Evolutionary conservation across 1,284 basidiomycete genomes (phyloP).

Genomic region (Somion occarium): DNA sequence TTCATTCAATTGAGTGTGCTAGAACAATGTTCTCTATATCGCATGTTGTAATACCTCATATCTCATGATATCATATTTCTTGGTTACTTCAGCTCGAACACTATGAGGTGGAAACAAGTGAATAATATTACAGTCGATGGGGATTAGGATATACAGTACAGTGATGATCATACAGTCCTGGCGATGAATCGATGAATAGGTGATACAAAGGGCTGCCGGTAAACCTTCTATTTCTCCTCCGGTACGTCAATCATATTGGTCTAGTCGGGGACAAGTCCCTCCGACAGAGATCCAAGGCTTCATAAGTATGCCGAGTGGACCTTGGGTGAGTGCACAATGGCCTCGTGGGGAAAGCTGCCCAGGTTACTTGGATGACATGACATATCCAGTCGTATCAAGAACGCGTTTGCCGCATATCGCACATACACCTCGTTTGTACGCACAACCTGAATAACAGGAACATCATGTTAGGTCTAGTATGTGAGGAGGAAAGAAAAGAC

Average conservation of each 20-base stretch:
- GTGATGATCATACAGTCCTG: neutral
- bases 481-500: constrained; percentile 16
- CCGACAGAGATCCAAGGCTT: no score
- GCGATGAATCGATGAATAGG: no score
- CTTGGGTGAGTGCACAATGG: no score
- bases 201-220: no score
- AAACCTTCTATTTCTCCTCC: no score
- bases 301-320: no score
- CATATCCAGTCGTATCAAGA: constrained; percentile 74
- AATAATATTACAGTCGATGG: neutral
- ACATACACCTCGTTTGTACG: constrained; percentile 79
- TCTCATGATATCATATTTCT: neutral
- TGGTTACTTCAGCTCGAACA: neutral
- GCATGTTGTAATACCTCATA: no score
- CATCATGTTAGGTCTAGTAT: constrained; percentile 4
- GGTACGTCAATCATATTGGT: no score
- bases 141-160: neutral
- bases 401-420: constrained; percentile 82
- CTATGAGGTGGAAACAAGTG: neutral
- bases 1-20: no score
- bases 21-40: no score
- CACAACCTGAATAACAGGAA: constrained; percentile 53
- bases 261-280: no score
- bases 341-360: no score
- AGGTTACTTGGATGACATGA: constrained; percentile 80